phyloP scores from a whole-genome alignment of 192 early-diverging fungal genomes.

The Coemansia sp. region DNA sequence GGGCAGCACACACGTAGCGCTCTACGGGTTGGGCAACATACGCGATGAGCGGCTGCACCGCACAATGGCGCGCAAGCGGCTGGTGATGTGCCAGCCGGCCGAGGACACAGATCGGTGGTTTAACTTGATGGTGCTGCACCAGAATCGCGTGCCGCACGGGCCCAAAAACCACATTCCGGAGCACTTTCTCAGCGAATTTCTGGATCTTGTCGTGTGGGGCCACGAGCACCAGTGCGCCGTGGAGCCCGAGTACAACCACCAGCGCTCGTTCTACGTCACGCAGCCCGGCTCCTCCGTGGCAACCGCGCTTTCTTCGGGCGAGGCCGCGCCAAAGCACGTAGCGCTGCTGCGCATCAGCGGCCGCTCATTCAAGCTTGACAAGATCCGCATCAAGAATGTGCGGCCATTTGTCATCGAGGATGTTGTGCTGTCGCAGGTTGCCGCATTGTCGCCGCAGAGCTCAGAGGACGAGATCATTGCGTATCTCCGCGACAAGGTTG shows the following conservation, averaged over 20 bases:
- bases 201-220: constrained; percentile 90
- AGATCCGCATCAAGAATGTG: constrained; percentile 75
- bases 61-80: constrained; percentile 68
- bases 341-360: constrained; percentile 64
- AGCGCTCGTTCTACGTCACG: constrained; percentile 71
- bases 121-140: constrained; percentile 88
- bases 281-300: constrained; percentile 94
- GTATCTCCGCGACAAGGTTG: constrained; percentile 51
- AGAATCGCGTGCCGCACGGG: constrained; percentile 83
- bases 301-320: constrained; percentile 83
- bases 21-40: constrained; percentile 92
- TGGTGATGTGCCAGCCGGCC: constrained; percentile 70
- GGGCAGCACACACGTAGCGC: constrained; percentile 69
- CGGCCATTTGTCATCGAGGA: constrained; percentile 84
- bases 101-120: constrained; percentile 78
- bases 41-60: constrained; percentile 87
- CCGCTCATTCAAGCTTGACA: constrained; percentile 69
- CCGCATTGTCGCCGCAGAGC: constrained; percentile 57
- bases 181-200: constrained; percentile 74
- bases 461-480: constrained; percentile 58
- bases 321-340: constrained; percentile 69
- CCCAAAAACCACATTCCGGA: constrained; percentile 87
- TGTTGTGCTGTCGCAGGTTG: constrained; percentile 59
- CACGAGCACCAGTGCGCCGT: constrained; percentile 96
- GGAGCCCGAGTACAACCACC: constrained; percentile 67